phyloP scores from a whole-genome alignment of 164 flowering plant genomes.

The Magnolia officinalis region DNA sequence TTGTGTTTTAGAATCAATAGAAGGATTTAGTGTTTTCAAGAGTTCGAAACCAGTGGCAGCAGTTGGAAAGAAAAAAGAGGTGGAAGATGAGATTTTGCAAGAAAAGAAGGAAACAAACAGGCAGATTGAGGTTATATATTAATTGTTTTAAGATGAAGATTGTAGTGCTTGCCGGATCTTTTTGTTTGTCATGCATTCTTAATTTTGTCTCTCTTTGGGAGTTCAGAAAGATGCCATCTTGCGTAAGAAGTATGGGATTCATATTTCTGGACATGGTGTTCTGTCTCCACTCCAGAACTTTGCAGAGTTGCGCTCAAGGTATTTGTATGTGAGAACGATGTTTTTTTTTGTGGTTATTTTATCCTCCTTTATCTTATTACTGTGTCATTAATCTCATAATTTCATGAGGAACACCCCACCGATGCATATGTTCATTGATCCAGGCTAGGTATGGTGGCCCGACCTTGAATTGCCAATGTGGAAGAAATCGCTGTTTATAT shows the following conservation, averaged over 20 bases:
- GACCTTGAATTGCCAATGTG: too few species aligned
- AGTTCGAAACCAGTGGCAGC: constrained; percentile 33
- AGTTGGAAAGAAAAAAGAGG: constrained; percentile 21
- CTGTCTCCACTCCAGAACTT: constrained; percentile 75
- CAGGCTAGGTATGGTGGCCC: too few species aligned
- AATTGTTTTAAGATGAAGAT: not conserved
- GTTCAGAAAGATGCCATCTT: constrained; percentile 60
- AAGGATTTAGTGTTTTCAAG: constrained; percentile 74
- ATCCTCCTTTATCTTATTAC: not conserved
- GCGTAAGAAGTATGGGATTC: constrained; percentile 72
- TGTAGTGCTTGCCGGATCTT: not conserved
- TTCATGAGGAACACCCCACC: not conserved
- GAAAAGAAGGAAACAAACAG: constrained; percentile 51
- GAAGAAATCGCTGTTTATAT: too few species aligned
- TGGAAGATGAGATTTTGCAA: constrained; percentile 16
- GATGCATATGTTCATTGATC: too few species aligned
- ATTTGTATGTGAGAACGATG: not conserved
- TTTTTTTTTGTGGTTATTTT: not conserved
- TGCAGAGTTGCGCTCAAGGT: constrained; percentile 69
- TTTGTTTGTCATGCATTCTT: not conserved
- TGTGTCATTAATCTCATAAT: not conserved
- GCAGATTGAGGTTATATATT: constrained; percentile 64
- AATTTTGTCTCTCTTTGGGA: not conserved
- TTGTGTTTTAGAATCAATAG: constrained; percentile 41
- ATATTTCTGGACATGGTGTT: constrained; percentile 63